Evolutionary conservation across 192 early-diverging fungal genomes (phyloP).

Genomic region (Backusella morwellensis): DNA sequence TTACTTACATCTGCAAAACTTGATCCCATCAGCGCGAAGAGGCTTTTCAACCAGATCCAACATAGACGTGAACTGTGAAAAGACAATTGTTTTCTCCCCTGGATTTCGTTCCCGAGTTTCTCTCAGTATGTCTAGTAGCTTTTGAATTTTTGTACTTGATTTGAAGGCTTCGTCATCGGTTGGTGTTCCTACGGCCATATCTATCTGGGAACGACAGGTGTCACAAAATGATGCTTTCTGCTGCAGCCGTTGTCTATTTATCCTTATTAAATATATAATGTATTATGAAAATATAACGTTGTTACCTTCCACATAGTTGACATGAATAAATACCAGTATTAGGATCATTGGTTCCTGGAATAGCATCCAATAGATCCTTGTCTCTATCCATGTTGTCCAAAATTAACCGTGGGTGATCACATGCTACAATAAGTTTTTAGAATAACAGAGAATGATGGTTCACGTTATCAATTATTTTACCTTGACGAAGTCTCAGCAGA

Average conservation of each 20-base stretch:
- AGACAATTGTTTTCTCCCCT: constrained; percentile 56
- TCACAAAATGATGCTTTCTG: constrained; percentile 14
- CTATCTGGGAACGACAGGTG: constrained; percentile 14
- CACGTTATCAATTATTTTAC: constrained; percentile 10
- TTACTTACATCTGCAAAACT: constrained; percentile 39
- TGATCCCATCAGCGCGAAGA: constrained; percentile 35
- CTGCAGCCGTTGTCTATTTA: neutral
- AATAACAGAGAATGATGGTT: neutral
- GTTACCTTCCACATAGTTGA: constrained; percentile 29
- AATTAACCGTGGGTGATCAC: constrained; percentile 38
- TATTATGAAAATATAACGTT: neutral
- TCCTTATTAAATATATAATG: neutral
- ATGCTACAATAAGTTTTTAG: constrained; percentile 16
- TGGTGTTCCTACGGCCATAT: neutral
- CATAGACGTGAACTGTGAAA: constrained; percentile 57
- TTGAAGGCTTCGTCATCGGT: neutral
- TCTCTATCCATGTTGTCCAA: constrained; percentile 32
- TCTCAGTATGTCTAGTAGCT: constrained; percentile 47
- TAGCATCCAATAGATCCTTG: constrained; percentile 21
- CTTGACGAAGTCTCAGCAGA: constrained; percentile 40
- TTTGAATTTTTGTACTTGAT: constrained; percentile 39
- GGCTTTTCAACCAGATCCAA: constrained; percentile 49
- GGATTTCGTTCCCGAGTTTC: constrained; percentile 43
- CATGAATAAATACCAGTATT: neutral
- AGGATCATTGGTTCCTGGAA: neutral